Conservation (phyloP, 331 rosid genomes). For the Cucumis variabilis region DNA sequence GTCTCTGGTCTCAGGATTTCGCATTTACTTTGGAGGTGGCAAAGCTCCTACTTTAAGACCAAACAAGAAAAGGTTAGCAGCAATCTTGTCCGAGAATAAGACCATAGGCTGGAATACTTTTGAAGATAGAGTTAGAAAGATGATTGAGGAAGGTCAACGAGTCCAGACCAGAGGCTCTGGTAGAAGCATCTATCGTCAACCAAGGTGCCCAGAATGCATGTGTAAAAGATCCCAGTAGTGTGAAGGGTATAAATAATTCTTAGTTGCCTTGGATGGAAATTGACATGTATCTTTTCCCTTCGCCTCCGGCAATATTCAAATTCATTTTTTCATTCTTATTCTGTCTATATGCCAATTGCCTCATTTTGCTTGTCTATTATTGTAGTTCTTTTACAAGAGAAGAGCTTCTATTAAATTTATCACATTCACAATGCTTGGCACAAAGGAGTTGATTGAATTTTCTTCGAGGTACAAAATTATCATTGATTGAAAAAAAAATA, state of each 20-base stretch:
- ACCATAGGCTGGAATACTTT: constrained; percentile 72
- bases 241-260: not conserved
- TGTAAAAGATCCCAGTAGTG: constrained; percentile 50
- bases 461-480: not conserved
- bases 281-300: not conserved
- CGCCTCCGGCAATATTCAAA: not conserved
- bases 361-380: not conserved
- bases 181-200: constrained; percentile 85
- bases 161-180: constrained; percentile 63
- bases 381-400: not conserved
- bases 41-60: constrained; percentile 83
- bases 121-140: constrained; percentile 75
- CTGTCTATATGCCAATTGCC: not conserved
- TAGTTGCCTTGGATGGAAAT: not conserved
- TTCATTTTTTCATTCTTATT: constrained; percentile 23
- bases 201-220: constrained; percentile 85
- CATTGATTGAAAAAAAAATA: not conserved
- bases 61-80: constrained; percentile 86
- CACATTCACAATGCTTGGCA: not conserved
- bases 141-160: constrained; percentile 84
- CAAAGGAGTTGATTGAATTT: not conserved
- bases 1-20: constrained; percentile 88
- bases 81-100: constrained; percentile 67
- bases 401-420: not conserved
- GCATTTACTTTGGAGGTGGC: constrained; percentile 75